These are phyloP conservation scores for Borealophlyctis nickersoniae DNA, from an alignment of 192 early-diverging fungal genomes.

Conservation along the genomic window DNA sequence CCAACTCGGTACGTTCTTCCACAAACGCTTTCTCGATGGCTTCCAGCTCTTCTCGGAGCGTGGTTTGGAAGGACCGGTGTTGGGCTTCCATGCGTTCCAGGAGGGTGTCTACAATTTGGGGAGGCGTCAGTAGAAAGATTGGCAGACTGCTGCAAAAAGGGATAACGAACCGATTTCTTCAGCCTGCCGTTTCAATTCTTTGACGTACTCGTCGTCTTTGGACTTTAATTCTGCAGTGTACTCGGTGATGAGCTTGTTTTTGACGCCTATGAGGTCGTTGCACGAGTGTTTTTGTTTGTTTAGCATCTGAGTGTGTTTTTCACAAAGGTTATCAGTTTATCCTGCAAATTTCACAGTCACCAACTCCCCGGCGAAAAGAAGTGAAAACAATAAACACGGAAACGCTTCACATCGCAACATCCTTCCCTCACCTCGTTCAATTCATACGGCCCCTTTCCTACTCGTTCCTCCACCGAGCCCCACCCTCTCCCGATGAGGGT, in stretches of 20 bases:
- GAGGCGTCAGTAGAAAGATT: too few species aligned
- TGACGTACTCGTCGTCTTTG: constrained; percentile 62
- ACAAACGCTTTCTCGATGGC: constrained; percentile 56
- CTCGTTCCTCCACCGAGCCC: constrained; percentile 30
- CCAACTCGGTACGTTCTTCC: constrained; percentile 51
- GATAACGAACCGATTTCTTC: constrained; percentile 53
- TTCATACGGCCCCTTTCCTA: constrained; percentile 39
- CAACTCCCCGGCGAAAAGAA: neutral
- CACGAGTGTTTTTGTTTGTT: constrained; percentile 45
- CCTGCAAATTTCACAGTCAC: neutral
- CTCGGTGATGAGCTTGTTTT: constrained; percentile 52
- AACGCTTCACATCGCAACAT: too few species aligned
- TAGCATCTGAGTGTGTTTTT: constrained; percentile 36
- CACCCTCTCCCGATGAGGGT: constrained; percentile 40
- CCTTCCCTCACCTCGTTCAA: constrained; percentile 35
- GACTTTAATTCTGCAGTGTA: constrained; percentile 51
- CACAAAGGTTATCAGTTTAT: constrained; percentile 1
- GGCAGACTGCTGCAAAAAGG: too few species aligned
- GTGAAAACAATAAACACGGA: too few species aligned
- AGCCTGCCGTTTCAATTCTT: constrained; percentile 57
- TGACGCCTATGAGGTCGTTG: constrained; percentile 39
- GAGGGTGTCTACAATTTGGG: constrained; percentile 41
- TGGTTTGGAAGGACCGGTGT: constrained; percentile 43
- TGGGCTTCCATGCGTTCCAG: constrained; percentile 57
- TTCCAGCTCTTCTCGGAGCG: constrained; percentile 50